Evolutionary conservation across 495 filamentous ascomycete genomes (phyloP).

Genomic region (Aspergillus asperescens): DNA sequence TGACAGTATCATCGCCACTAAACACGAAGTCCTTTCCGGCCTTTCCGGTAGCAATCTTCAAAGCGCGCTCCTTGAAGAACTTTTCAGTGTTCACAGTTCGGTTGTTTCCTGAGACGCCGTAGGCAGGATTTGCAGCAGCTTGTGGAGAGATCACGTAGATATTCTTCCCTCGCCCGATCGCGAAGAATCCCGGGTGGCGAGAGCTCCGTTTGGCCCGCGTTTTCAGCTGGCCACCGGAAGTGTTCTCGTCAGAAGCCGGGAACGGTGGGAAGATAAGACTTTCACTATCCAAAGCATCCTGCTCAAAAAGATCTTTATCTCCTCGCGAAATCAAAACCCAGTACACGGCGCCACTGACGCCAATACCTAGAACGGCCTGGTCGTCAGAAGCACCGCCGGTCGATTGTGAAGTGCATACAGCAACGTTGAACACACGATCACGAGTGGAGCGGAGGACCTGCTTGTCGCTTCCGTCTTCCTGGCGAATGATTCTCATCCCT

Average conservation of each 20-base stretch:
- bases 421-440: conserved; percentile 92
- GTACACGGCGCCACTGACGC: conserved; percentile 88
- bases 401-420: conserved; percentile 59
- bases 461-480: conserved; percentile 85
- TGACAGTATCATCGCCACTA: conserved; percentile 88
- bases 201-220: conserved; percentile 86
- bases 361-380: conserved; percentile 84
- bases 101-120: conserved; percentile 65
- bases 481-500: conserved; percentile 84
- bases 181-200: conserved; percentile 86
- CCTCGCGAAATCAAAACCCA: conserved; percentile 73
- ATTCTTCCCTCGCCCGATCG: conserved; percentile 88
- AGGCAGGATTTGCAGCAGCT: conserved; percentile 63
- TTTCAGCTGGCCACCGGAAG: conserved; percentile 86
- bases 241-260: conserved; percentile 67
- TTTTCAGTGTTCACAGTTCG: conserved; percentile 76
- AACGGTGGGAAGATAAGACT: conserved; percentile 79
- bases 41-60: conserved; percentile 94
- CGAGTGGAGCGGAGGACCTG: conserved; percentile 81
- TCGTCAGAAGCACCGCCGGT: conserved; percentile 41
- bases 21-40: conserved; percentile 98
- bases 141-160: conserved; percentile 87
- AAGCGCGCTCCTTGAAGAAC: conserved; percentile 75
- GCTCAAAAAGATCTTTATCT: conserved; percentile 67
- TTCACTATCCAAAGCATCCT: conserved; percentile 65